Evolutionary conservation across 495 filamentous ascomycete genomes (phyloP), one percentile per base, ranked within the genome.

Genomic region (Glutinoglossum americanum): DNA sequence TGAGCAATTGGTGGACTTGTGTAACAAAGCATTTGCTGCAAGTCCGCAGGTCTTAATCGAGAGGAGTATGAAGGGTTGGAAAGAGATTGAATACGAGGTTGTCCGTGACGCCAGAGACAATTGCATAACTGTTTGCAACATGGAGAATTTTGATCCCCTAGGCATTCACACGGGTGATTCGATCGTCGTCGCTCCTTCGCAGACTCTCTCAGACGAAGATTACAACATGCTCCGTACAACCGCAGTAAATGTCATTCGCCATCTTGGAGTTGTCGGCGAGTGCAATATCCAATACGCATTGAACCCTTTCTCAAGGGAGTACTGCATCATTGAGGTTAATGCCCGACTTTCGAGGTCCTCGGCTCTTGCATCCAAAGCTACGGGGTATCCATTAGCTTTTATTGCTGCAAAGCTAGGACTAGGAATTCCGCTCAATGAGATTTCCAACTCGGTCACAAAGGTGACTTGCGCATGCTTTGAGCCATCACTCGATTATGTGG

Each of bases 41-140:
- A 94, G 89, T 64, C 92, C 92, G 1, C 92, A 98, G 71, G 87
- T 98, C 5, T 74, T 98, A 33, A 89, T 98, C 60, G 92, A 98
- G 72, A 80, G 84, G 67, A 94, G 87, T 71, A 98, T 98, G 92
- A 98, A 98, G 70, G 92, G 92, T 51, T 98, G 92, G 92, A 97
- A 97, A 72, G 90, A 97, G 70, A 84, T 94, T 57, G 90, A 97
- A 68, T 97, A 97, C 66, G 90, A 97, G 69, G 90, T 97, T 35
- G 90, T 97, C 39, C 81, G 90, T 58, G 90, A 97, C 69, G 84
- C 83, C 49, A 77, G 80, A 63, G 92, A 96, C 76, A 97, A 97
- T 73, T 96, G 92, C 70, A 96, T 97, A 63, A 97, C 90, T 19
- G 90, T 97, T 49, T 97, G 90, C 75, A 97, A 97, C 74, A 97